Base-by-base conservation (phyloP, 345 rosid genomes). In the Citrus hindsii region DNA sequence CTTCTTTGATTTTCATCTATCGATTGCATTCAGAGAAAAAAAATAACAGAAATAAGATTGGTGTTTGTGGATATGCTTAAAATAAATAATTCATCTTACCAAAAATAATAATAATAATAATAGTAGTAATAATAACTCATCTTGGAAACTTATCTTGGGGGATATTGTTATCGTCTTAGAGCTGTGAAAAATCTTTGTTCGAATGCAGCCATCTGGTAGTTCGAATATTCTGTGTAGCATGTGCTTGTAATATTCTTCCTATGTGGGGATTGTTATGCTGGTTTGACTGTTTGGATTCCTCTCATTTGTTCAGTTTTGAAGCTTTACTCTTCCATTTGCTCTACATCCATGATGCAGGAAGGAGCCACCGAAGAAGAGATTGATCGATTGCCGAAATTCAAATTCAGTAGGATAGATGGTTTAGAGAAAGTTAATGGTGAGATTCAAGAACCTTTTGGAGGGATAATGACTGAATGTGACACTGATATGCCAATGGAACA, bases 351-450 rank as follows among this genome's bases (percentile, higher is more conserved):
- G 27, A 14, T 76, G 74, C 87, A 93, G 98, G 98, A 95, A 88
- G 98, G 99, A 35, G 97, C 98, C 55, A 78, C 94, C 3, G 90
- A 81, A 75, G 96, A 90, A 82, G 99, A 93, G 78, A 89, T 93
- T 25, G 89, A 91, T 48, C 82, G 79, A 67, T 81, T 93, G 75
- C 91, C 93, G 7, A 92, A 82, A 76, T 95, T 78, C 91, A 91
- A 80, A 77, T 92, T 92, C 82, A 62, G 59, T 16, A 86, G 77
- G 19, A 72, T 75, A 25, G 85, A 83, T 32, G 84, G 85, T 72
- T 73, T 74, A 38, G 93, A 85, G 82, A 89, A 89, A 79, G 82
- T 83, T 63, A 76, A 88, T 69, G 92, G 84, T 27, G 92, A 89
- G 71, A 63, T 81, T 74, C 84, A 83, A 76, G 88, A 85, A 79